These are phyloP conservation scores for Seiridium cupressi DNA, from an alignment of 2,329 filamentous ascomycete genomes.

Conservation along the genomic window DNA sequence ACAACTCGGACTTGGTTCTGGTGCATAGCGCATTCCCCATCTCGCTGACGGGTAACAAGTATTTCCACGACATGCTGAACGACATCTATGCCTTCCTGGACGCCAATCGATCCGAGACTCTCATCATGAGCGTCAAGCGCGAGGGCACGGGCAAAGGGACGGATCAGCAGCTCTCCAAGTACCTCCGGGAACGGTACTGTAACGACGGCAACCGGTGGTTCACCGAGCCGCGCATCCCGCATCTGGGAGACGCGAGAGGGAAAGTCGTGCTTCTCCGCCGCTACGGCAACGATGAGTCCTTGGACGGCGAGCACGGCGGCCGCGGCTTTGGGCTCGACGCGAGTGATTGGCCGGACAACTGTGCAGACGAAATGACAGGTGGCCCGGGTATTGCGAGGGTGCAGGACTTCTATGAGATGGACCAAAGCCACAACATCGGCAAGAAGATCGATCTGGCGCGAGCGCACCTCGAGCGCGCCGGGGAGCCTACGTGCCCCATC, in stretches of 20 bases:
- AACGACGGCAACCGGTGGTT: slow-evolving; percentile 65
- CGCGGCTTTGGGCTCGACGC: slow-evolving; percentile 60
- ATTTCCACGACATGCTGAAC: slow-evolving; percentile 70
- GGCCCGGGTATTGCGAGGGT: slow-evolving; percentile 75
- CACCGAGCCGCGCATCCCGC: slow-evolving; percentile 73
- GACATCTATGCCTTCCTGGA: slow-evolving; percentile 75
- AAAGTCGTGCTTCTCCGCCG: slow-evolving; percentile 83
- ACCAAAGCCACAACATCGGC: slow-evolving; percentile 70
- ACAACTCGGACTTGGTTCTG: slow-evolving; percentile 69
- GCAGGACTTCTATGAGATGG: slow-evolving; percentile 93
- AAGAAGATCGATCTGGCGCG: slow-evolving; percentile 75
- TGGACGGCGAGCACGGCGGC: slow-evolving; percentile 49
- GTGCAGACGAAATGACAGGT: slow-evolving; percentile 62
- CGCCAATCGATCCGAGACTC: slow-evolving; percentile 73
- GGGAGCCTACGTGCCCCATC: slow-evolving; percentile 45
- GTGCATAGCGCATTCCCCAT: slow-evolving; percentile 92
- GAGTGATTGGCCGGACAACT: slow-evolving; percentile 82
- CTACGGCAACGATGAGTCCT: slow-evolving; percentile 63
- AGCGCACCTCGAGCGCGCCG: slow-evolving; percentile 74
- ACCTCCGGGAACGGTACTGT: slow-evolving; percentile 73
- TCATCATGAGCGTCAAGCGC: slow-evolving; percentile 86
- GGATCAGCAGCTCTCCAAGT: slow-evolving; percentile 74
- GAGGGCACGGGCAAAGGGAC: slow-evolving; percentile 81
- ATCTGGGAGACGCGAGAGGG: slow-evolving; percentile 74
- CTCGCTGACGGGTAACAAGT: slow-evolving; percentile 76